phyloP scores from a whole-genome alignment of 768 basidiomycete species.

The Polyporus arcularius region DNA sequence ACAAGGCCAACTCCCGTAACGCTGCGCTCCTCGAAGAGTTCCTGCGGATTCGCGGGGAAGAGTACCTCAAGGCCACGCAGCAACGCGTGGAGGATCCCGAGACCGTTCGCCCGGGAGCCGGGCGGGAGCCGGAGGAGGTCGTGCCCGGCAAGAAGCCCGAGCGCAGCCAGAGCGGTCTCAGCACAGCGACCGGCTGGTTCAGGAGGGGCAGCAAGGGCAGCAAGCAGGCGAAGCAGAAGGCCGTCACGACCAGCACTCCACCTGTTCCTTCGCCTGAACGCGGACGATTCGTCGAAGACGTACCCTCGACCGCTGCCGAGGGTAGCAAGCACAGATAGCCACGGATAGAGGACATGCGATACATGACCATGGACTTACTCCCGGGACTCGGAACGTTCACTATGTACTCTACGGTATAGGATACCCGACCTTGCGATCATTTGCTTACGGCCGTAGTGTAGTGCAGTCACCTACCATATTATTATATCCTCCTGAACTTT shows the following conservation, averaged over 20 bases:
- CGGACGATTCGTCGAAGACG: slow-evolving; percentile 43
- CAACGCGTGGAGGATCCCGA: slow-evolving; percentile 39
- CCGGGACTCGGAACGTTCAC: neutral
- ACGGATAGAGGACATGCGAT: neutral
- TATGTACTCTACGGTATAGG: neutral
- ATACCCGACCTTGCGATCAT: neutral
- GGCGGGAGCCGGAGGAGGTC: slow-evolving; percentile 40
- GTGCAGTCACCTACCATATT: neutral
- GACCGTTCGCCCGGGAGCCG: slow-evolving; percentile 58
- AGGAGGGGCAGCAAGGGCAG: slow-evolving; percentile 18
- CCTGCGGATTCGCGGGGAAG: slow-evolving; percentile 74
- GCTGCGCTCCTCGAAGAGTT: slow-evolving; percentile 85
- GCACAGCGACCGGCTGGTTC: slow-evolving; percentile 17
- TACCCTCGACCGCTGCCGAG: slow-evolving; percentile 16
- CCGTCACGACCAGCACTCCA: neutral
- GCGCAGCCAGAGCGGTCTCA: slow-evolving; percentile 13
- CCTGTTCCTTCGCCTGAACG: slow-evolving; percentile 17
- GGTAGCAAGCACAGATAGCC: neutral
- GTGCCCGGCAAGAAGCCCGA: slow-evolving; percentile 26
- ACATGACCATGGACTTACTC: neutral
- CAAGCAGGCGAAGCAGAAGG: slow-evolving; percentile 11
- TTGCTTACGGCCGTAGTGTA: neutral
- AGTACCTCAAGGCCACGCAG: slow-evolving; percentile 56
- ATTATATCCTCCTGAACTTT: neutral
- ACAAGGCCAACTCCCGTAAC: slow-evolving; percentile 89